phyloP scores from a whole-genome alignment of 2,329 filamentous ascomycete genomes.

The Trichoderma atroviride region DNA sequence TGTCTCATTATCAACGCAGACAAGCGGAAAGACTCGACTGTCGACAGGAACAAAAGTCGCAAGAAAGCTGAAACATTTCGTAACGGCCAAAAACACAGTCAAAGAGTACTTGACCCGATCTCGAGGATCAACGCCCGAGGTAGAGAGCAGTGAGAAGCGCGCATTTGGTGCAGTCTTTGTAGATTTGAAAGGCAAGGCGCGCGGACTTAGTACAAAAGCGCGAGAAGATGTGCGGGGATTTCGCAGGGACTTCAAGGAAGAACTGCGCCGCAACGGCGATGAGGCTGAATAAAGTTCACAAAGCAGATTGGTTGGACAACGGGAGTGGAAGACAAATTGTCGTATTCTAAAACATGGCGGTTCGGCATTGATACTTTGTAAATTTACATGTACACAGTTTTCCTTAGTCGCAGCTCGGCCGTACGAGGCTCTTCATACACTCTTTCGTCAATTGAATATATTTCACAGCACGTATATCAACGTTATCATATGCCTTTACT shows the following conservation, averaged over 20 bases:
- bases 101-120: neutral
- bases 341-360: neutral
- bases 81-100: neutral
- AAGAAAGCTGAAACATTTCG: conserved; percentile 11
- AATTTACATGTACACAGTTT: neutral
- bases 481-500: neutral
- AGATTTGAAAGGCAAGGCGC: conserved; percentile 7
- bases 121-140: neutral
- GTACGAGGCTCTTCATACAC: neutral
- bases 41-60: neutral
- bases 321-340: neutral
- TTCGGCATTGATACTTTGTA: neutral
- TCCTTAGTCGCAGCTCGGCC: neutral
- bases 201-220: conserved; percentile 3
- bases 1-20: neutral
- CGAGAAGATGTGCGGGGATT: conserved; percentile 9
- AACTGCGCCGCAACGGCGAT: conserved; percentile 1
- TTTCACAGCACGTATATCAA: neutral
- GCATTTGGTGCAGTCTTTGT: neutral
- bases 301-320: neutral
- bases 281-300: neutral
- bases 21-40: neutral
- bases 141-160: neutral
- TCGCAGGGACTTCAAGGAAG: conserved; percentile 10
- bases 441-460: neutral